phyloP scores from a whole-genome alignment of 108 stramenopile species.

The Parietichytrium sp. region DNA sequence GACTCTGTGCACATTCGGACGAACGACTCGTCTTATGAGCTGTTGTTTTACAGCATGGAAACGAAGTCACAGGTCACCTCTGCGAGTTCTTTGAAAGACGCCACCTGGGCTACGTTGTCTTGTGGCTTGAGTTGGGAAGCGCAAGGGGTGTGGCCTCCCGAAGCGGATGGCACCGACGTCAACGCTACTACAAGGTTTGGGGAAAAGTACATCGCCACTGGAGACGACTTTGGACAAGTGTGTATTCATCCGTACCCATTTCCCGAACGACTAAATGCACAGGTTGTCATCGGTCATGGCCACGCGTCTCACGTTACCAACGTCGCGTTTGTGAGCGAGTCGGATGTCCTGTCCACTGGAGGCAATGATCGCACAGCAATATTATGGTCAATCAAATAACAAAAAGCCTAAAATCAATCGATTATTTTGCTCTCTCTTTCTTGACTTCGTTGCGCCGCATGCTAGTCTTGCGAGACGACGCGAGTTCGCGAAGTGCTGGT shows the following conservation, averaged over 20 bases:
- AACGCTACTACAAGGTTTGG: background rate
- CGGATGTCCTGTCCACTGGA: slow-evolving; percentile 39
- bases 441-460: too few relatives aligned
- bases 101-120: slow-evolving; percentile 68
- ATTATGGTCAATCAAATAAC: slow-evolving; percentile 39
- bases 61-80: slow-evolving; percentile 55
- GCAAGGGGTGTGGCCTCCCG: slow-evolving; percentile 44
- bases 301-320: slow-evolving; percentile 47
- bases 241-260: slow-evolving; percentile 46
- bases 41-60: slow-evolving; percentile 70
- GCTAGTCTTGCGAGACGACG: too few relatives aligned
- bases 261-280: background rate
- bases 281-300: background rate
- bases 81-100: slow-evolving; percentile 57
- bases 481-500: too few relatives aligned
- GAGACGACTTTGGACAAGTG: slow-evolving; percentile 51
- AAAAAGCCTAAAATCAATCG: background rate
- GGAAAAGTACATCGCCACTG: slow-evolving; percentile 35
- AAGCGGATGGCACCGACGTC: slow-evolving; percentile 40
- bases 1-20: slow-evolving; percentile 64
- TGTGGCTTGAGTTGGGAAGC: slow-evolving; percentile 59
- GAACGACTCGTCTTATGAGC: slow-evolving; percentile 59
- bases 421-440: too few relatives aligned
- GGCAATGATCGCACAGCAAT: slow-evolving; percentile 44
- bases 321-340: slow-evolving; percentile 34